Base-by-base conservation (phyloP, 2,329 filamentous ascomycete genomes). In the Cyclaneusma minus region DNA sequence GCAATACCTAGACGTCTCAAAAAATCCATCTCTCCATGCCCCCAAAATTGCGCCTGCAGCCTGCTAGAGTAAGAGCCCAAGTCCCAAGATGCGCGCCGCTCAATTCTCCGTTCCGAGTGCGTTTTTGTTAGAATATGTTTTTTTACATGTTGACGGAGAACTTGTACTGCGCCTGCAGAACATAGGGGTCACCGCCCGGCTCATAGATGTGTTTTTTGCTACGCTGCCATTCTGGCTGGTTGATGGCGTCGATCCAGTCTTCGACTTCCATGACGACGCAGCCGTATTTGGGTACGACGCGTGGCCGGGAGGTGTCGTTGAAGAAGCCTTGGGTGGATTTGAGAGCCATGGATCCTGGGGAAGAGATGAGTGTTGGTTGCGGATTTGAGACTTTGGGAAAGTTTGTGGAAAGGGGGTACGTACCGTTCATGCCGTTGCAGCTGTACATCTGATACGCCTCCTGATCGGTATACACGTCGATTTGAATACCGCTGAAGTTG, bases 161-260 rank as follows among this genome's bases (percentile, higher is more conserved):
- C 29, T 51, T 50, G 44, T 74, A 75, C 36, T 56, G 65, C 4
- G 69, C 69, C 50, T 69, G 58, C 35, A 76, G 51, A n/a, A 68
- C 60, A 43, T 69, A 75, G 3, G 67, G 65, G 34, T 63, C 62
- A 29, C 57, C 67, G 6, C 61, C 68, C 1, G 71, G 71, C 16
- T 52, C 59, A 40, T 55, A 75, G 32, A 77, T 54, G 43, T 76
- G 69, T 52, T 63, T 71, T 28, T 44, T 45, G 24, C 60, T 52
- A 29, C 85, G 68, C 32, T 71, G 71, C 87, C 87, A 94, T 51
- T 83, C 68, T 0, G 85, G 85, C 41, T 91, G 68, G 55, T 93
- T 94, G 55, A 95, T 89, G 14, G 65, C 84, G 47, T 92, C 85
- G 44, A 94, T 92, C 68, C 73, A 94, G 49, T 89, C 84, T 60